These are phyloP conservation scores for Lizanozyma gosingica DNA, from an alignment of 1,139 yeast species.

Conservation along the genomic window DNA sequence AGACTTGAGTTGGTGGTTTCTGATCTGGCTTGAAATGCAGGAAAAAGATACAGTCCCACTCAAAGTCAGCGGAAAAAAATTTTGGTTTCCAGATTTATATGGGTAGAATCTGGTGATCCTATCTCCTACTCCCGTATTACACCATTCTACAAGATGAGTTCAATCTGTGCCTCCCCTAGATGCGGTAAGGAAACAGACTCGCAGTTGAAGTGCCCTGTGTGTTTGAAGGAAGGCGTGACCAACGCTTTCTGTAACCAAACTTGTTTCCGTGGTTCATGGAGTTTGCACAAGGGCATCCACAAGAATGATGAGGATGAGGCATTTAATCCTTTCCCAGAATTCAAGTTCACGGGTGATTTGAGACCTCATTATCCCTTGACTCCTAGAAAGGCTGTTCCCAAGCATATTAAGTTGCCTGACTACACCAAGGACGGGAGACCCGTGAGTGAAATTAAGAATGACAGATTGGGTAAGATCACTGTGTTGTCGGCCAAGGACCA, in stretches of 20 bases:
- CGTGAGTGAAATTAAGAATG: constrained; percentile 63
- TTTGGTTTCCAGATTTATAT: no score
- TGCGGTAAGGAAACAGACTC: constrained; percentile 81
- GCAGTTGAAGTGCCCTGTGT: constrained; percentile 80
- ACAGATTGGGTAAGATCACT: constrained; percentile 58
- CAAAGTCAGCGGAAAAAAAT: not conserved
- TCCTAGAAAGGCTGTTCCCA: constrained; percentile 64
- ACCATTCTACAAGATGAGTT: no score
- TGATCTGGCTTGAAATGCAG: not conserved
- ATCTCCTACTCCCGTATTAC: no score
- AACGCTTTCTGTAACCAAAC: constrained; percentile 73
- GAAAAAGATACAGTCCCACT: not conserved
- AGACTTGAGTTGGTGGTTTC: no score
- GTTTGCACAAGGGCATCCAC: constrained; percentile 44
- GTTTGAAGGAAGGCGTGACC: constrained; percentile 61
- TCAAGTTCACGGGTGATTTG: constrained; percentile 61
- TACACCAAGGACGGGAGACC: constrained; percentile 82
- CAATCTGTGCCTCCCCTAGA: constrained; percentile 63
- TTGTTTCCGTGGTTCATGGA: constrained; percentile 78
- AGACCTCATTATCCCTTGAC: constrained; percentile 78
- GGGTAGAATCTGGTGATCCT: no score
- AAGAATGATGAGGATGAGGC: constrained; percentile 31
- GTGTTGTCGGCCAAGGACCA: constrained; percentile 57
- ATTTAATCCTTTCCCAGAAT: constrained; percentile 83
- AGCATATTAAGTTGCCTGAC: constrained; percentile 68